These are phyloP conservation scores for Alnus rubra DNA, from an alignment of 306 rosid genomes.

Conservation along the genomic window DNA sequence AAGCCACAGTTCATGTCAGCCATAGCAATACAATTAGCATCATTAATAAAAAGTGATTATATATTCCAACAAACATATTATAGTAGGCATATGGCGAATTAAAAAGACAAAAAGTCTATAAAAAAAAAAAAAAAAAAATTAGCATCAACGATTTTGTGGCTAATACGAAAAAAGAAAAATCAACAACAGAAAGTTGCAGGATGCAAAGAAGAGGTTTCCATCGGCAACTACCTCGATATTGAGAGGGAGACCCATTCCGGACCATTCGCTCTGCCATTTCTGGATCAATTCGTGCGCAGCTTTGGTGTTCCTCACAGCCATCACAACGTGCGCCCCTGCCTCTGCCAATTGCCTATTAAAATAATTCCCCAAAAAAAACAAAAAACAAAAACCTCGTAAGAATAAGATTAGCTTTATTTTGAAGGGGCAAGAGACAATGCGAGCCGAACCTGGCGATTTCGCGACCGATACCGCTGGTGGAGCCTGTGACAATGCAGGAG, in stretches of 20 bases:
- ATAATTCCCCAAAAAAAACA: neutral
- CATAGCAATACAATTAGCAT: neutral
- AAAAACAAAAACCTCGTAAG: neutral
- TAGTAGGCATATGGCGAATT: neutral
- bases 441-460: slow-evolving; percentile 77
- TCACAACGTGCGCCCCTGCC: slow-evolving; percentile 92
- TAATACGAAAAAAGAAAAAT: no score
- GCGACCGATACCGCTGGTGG: slow-evolving; percentile 95
- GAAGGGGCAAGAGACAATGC: neutral
- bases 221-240: slow-evolving; percentile 69
- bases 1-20: slow-evolving; percentile 31
- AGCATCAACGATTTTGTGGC: neutral
- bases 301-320: slow-evolving; percentile 95
- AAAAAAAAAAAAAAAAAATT: neutral
- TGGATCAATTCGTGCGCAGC: slow-evolving; percentile 79
- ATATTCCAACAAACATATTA: neutral
- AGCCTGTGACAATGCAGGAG: slow-evolving; percentile 88
- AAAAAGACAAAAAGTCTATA: neutral
- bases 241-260: slow-evolving; percentile 80
- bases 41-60: neutral
- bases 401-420: neutral
- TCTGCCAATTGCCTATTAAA: slow-evolving; percentile 87
- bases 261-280: slow-evolving; percentile 87
- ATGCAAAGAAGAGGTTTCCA: slow-evolving; percentile 5
- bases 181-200: neutral